Conservation (phyloP, 2,329 filamentous ascomycete genomes). For the Diplodia scrobiculata region DNA sequence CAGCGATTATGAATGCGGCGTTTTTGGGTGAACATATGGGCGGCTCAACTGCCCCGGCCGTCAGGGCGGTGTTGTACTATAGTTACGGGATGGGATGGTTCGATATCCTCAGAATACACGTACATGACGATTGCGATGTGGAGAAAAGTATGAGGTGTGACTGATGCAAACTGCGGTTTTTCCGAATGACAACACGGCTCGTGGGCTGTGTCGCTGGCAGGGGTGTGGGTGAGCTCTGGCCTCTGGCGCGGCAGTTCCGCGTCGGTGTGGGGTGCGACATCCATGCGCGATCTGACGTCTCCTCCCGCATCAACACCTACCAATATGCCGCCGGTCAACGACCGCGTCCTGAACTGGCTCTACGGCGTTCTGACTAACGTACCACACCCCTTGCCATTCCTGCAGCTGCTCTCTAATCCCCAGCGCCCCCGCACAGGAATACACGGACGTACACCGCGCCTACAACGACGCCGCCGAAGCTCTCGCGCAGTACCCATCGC, state of each 20-base stretch:
- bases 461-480: conserved; percentile 88
- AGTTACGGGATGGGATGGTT: not conserved
- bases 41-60: conserved; percentile 13
- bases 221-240: not conserved
- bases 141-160: not conserved
- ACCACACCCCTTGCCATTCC: not conserved
- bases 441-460: conserved; percentile 86
- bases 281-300: conserved; percentile 17
- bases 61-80: conserved; percentile 19
- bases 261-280: conserved; percentile 10
- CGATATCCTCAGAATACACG: conserved; percentile 23
- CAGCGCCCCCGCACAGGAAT: conserved; percentile 65
- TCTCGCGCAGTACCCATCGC: conserved; percentile 74
- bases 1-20: conserved; percentile 22
- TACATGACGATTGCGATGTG: not conserved
- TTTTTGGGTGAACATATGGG: conserved; percentile 19
- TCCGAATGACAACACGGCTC: not conserved
- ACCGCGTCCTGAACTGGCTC: conserved; percentile 91
- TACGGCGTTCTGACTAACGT: conserved; percentile 76
- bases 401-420: conserved; percentile 36
- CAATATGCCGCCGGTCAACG: conserved; percentile 69
- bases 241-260: conserved; percentile 8
- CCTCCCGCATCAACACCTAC: conserved; percentile 19
- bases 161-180: not conserved
- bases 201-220: not conserved